Evolutionary conservation across 2,329 filamentous ascomycete genomes (phyloP), one percentile per base, ranked within the genome.

Genomic region (Trichoderma koningii): DNA sequence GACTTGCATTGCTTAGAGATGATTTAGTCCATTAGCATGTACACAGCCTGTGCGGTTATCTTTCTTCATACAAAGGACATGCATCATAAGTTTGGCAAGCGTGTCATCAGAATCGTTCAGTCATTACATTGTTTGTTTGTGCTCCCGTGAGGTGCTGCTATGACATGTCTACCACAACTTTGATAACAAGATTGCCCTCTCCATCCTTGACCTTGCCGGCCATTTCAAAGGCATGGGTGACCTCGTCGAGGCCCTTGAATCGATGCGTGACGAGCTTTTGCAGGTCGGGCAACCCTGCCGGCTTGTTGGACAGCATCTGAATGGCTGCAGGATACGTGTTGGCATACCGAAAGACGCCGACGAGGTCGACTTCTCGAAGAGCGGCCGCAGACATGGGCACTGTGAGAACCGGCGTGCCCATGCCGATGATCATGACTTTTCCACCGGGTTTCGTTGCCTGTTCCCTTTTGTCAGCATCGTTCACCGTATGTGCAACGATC

Each of bases 281-380:
- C 66, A 93, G 81, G 68, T 89, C 85, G 0, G 89, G 89, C 68
- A 90, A 80, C 14, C 80, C 75, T 3, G 77, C 76, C 21, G 82
- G 79, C 30, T 73, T 76, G 74, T 83, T 73, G 72, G 84, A 72
- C 26, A 86, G 73, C 57, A 86, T 76, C 65, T 81, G 74, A 65
- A 86, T 83, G 63, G 81, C 83, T 38, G 76, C 73, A 9, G 84
- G 82, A 73, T 93, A 94, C 0, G 89, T 90, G 77, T 92, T 88
- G n/a, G 87, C 87, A 70, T 91, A 91, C 64, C 89, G 82, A 77
- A 90, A 91, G 47, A 89, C 86, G 28, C 88, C 88, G 21, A 89
- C 75, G n/a, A 91, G 82, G 72, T 91, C 88, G 63, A 91, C 85
- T 73, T 92, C 89, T 59, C 88, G 83, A 5, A 89, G 81, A 7